Percentiles rank a stretch among this genome's conserved stretches.
Conservation (phyloP, 177 flowering plant genomes). For the Vitis hybrid region DNA sequence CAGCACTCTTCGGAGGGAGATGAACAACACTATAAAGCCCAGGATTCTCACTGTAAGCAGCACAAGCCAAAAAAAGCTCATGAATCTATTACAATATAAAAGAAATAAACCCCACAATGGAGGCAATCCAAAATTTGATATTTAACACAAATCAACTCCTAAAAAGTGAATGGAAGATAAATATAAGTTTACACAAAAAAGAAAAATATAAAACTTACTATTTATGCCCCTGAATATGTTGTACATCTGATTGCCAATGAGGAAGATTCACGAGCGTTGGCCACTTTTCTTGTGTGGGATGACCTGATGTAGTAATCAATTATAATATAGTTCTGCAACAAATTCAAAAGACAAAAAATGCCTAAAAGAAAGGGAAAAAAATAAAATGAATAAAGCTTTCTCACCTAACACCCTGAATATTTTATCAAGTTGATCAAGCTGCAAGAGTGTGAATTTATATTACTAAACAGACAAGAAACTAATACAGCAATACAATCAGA, state of each 20-base stretch:
- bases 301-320: slow-evolving; percentile 45
- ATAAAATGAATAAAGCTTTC: neutral
- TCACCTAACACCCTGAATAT: slow-evolving; percentile 94
- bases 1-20: slow-evolving; percentile 75
- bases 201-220: slow-evolving; percentile 46
- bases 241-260: slow-evolving; percentile 81
- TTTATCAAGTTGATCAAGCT: slow-evolving; percentile 98
- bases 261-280: slow-evolving; percentile 91
- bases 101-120: neutral
- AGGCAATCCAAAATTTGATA: neutral
- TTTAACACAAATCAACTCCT: no score
- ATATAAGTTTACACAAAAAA: neutral
- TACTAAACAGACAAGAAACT: slow-evolving; percentile 2
- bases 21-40: slow-evolving; percentile 82
- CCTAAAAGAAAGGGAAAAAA: neutral
- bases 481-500: neutral
- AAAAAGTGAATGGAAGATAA: neutral
- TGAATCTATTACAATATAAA: neutral
- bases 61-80: neutral
- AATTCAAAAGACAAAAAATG: neutral
- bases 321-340: neutral
- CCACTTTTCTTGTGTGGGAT: slow-evolving; percentile 97
- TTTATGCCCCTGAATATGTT: slow-evolving; percentile 85
- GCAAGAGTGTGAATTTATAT: slow-evolving; percentile 30
- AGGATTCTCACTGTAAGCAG: slow-evolving; percentile 67